phyloP scores from a whole-genome alignment of 176 grass and related monocot species.

The Tillandsia fasciculata region DNA sequence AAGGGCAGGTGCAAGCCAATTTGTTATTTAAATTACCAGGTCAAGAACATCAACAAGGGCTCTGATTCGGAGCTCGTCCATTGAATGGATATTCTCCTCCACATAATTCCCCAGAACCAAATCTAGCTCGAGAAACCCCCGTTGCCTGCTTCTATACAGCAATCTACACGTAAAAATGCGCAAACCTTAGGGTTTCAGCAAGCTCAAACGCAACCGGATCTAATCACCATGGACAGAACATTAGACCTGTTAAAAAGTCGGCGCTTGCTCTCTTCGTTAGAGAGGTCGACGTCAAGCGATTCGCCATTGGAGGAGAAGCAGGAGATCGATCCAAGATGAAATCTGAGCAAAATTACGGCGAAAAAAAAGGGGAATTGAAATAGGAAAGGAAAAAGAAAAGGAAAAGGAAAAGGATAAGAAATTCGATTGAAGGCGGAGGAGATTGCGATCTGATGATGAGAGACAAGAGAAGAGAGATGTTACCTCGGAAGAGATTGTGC shows the following conservation, averaged over 20 bases:
- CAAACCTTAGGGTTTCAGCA: not conserved
- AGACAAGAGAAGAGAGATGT: too few species aligned
- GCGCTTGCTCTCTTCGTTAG: constrained; percentile 70
- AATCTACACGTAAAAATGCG: constrained; percentile 32
- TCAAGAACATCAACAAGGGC: constrained; percentile 78
- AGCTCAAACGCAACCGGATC: not conserved
- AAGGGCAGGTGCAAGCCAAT: not conserved
- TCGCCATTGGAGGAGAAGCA: constrained; percentile 4
- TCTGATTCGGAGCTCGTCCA: constrained; percentile 71
- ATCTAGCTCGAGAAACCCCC: constrained; percentile 90
- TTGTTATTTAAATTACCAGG: constrained; percentile 33
- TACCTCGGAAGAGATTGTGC: constrained; percentile 10
- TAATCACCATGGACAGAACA: not conserved
- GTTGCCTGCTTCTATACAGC: constrained; percentile 86
- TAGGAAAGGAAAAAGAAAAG: not conserved
- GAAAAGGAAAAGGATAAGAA: not conserved
- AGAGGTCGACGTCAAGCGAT: constrained; percentile 41
- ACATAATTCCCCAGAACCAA: constrained; percentile 81
- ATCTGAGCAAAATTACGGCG: not conserved
- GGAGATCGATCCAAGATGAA: constrained; percentile 25
- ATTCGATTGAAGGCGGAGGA: too few species aligned
- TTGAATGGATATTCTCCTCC: constrained; percentile 56
- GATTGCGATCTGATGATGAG: too few species aligned
- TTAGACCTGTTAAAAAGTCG: constrained; percentile 72
- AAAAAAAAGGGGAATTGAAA: too few species aligned